phyloP scores from a whole-genome alignment of 805 yeast genomes.

The Candida germanica region DNA sequence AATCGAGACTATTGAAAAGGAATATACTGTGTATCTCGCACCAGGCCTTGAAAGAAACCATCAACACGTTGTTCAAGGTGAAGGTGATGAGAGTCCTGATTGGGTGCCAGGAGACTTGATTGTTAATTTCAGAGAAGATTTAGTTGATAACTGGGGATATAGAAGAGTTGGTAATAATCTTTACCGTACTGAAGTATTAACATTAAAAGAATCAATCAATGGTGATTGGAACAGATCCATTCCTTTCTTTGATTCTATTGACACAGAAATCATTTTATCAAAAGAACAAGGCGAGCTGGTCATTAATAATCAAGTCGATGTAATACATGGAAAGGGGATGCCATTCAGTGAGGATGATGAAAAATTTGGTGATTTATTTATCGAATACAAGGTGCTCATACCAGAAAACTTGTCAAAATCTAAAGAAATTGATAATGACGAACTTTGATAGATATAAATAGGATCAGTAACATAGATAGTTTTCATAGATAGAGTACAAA shows the following conservation, averaged over 20 bases:
- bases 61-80: constrained; percentile 60
- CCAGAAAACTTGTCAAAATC: too few relatives aligned
- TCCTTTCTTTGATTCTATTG: constrained; percentile 61
- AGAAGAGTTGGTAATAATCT: constrained; percentile 73
- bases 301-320: constrained; percentile 68
- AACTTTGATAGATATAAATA: too few relatives aligned
- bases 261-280: constrained; percentile 41
- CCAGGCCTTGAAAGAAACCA: constrained; percentile 70
- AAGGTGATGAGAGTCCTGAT: constrained; percentile 84
- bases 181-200: constrained; percentile 77
- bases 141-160: constrained; percentile 69
- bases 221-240: constrained; percentile 83
- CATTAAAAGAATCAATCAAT: constrained; percentile 62
- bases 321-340: constrained; percentile 79
- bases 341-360: constrained; percentile 49
- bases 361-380: constrained; percentile 43
- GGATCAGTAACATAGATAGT: too few relatives aligned
- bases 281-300: constrained; percentile 55
- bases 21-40: constrained; percentile 57
- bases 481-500: too few relatives aligned
- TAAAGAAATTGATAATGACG: too few relatives aligned
- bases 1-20: constrained; percentile 52
- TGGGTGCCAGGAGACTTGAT: constrained; percentile 76
- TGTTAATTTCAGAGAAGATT: constrained; percentile 57
- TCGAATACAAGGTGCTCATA: constrained; percentile 47